phyloP scores from a whole-genome alignment of 2,329 filamentous ascomycete species.

The Cordyceps militaris region DNA sequence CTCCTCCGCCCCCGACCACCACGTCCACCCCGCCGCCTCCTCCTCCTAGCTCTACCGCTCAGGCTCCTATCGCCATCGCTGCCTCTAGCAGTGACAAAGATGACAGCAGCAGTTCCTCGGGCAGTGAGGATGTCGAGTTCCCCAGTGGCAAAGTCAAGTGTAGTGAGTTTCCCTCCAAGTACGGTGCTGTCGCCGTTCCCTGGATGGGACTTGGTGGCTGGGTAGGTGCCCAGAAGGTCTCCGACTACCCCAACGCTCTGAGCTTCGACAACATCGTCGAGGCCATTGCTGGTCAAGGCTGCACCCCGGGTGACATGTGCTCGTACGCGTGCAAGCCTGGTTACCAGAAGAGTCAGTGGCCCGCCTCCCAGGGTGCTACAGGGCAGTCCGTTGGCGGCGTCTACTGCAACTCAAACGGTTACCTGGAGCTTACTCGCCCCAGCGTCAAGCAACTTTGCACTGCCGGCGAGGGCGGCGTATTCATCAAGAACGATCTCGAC shows the following conservation, averaged over 20 bases:
- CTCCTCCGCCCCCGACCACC: conserved; percentile 23
- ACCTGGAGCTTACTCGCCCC: conserved; percentile 69
- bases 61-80: conserved; percentile 13
- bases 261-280: conserved; percentile 61
- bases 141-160: conserved; percentile 68
- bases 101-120: conserved; percentile 27
- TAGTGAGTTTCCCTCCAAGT: conserved; percentile 66
- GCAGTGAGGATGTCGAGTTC: conserved; percentile 62
- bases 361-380: conserved; percentile 64
- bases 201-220: conserved; percentile 69
- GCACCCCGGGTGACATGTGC: conserved; percentile 64
- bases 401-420: conserved; percentile 65
- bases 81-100: conserved; percentile 21
- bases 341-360: conserved; percentile 91
- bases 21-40: conserved; percentile 19
- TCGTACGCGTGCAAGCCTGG: conserved; percentile 90
- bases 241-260: conserved; percentile 42
- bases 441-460: conserved; percentile 67
- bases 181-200: conserved; percentile 65
- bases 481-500: conserved; percentile 66
- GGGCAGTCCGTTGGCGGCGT: conserved; percentile 86
- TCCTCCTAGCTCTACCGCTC: conserved; percentile 14
- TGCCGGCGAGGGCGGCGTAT: conserved; percentile 60
- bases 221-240: conserved; percentile 68
- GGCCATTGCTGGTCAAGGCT: conserved; percentile 53